Evolutionary conservation across 179 eudicot genomes (phyloP), one percentile per base, ranked within the genome.

Genomic region (Actinidia polygama): DNA sequence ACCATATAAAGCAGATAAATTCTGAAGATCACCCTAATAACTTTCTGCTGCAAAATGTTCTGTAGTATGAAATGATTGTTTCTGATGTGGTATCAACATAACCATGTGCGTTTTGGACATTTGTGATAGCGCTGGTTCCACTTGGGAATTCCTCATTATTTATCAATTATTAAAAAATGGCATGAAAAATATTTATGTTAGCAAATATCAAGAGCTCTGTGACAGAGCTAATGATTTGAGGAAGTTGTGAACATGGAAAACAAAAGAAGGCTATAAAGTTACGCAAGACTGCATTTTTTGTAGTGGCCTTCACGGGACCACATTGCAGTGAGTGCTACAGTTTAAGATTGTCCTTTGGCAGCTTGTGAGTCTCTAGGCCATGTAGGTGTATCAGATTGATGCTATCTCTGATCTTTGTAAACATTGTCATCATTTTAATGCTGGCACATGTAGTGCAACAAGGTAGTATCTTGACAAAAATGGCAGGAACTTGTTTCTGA

Each of bases 241-340:
- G 51, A 26, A 19, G 3, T 76, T n/a, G 51, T 30, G 16, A 49
- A 40, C 50, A 36, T 30, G 79, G 50, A 76, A 30, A 58, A 55
- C 24, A 75, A 36, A 58, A 74, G 78, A 74, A 76, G 67, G 16
- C 58, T 8, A 57, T 50, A 19, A 57, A 57, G 66, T 76, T 76
- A 10, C 4, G 23, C 50, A 36, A 18, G 51, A 30, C 10, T 36
- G 16, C 26, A 4, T 26, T 49, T 54, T 51, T 66, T 7, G 44
- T 79, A n/a, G 21, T 69, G 67, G n/a, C 36, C 15, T 16, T 53
- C 71, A 16, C 30, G 21, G 14, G 50, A 47, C 30, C 62, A 30
- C 63, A 26, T 81, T 61, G n/a, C 30, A 30, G 4, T 10, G 57
- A n/a, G 50, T 24, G 23, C 47, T 57, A 46, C 63, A 47, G n/a